Evolutionary conservation across 495 filamentous ascomycete genomes (phyloP).

Genomic region (Oidiodendron maius): DNA sequence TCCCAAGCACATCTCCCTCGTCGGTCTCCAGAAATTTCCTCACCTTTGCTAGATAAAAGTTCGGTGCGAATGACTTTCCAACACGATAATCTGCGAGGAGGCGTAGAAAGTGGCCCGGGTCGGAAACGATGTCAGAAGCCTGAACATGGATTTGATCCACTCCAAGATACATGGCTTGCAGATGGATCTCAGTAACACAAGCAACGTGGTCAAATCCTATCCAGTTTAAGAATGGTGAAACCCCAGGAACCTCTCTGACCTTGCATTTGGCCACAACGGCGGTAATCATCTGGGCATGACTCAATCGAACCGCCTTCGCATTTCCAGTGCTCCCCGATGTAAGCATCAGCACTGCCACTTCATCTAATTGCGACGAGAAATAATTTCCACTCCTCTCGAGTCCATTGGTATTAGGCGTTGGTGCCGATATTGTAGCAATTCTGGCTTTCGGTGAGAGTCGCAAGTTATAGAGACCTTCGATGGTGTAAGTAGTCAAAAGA

Average conservation of each 20-base stretch:
- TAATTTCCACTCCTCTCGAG: neutral
- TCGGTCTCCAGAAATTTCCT: neutral
- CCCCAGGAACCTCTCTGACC: neutral
- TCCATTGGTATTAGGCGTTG: neutral
- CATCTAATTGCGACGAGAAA: slow-evolving; percentile 6
- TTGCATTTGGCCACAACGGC: slow-evolving; percentile 36
- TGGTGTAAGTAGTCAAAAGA: neutral
- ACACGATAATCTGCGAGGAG: slow-evolving; percentile 38
- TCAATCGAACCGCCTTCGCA: slow-evolving; percentile 44
- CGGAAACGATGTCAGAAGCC: slow-evolving; percentile 32
- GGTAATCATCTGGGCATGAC: slow-evolving; percentile 36
- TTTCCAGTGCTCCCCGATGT: slow-evolving; percentile 52
- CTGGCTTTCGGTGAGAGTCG: neutral
- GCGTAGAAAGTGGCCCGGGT: slow-evolving; percentile 33
- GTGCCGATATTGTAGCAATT: neutral
- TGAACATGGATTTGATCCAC: slow-evolving; percentile 40
- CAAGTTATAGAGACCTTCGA: slow-evolving; percentile 1
- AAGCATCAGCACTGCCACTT: slow-evolving; percentile 38
- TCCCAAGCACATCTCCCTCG: neutral
- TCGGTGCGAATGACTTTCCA: slow-evolving; percentile 42
- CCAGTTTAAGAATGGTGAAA: slow-evolving; percentile 41
- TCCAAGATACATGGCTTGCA: slow-evolving; percentile 27
- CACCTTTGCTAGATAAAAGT: slow-evolving; percentile 43
- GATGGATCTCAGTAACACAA: slow-evolving; percentile 39
- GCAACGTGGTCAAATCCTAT: slow-evolving; percentile 49